Evolutionary conservation across 2,329 filamentous ascomycete species (phyloP).

Genomic region (Myrmaecium sp.): DNA sequence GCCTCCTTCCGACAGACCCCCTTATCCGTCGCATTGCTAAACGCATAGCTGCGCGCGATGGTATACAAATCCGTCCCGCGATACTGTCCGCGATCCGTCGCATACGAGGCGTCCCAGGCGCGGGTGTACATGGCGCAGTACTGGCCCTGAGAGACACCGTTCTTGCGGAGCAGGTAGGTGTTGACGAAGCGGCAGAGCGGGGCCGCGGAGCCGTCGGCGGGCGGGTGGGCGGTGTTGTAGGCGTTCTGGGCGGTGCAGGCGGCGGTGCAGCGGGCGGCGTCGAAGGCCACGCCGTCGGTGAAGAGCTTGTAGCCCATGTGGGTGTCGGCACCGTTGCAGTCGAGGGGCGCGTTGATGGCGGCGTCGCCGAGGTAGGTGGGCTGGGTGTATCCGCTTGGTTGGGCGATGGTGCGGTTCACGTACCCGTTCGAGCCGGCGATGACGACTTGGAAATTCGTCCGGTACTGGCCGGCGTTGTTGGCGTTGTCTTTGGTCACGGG

Average conservation of each 20-base stretch:
- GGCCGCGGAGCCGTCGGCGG: slow-evolving; percentile 1
- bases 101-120: slow-evolving; percentile 1
- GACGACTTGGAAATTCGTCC: slow-evolving; percentile 8
- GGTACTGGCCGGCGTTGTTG: slow-evolving; percentile 11
- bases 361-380: slow-evolving; percentile 8
- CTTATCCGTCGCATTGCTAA: too few relatives aligned
- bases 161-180: slow-evolving; percentile 15
- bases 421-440: slow-evolving; percentile 10
- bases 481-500: slow-evolving; percentile 9
- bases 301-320: slow-evolving; percentile 13
- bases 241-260: slow-evolving; percentile 8
- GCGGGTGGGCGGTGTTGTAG: slow-evolving; percentile 2
- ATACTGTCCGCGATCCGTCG: too few relatives aligned
- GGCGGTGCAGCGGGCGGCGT: slow-evolving; percentile 14
- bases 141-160: slow-evolving; percentile 9
- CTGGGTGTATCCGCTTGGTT: slow-evolving; percentile 4
- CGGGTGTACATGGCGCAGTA: slow-evolving; percentile 6
- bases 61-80: too few relatives aligned
- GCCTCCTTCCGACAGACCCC: too few relatives aligned
- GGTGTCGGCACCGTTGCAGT: slow-evolving; percentile 6
- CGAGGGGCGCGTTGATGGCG: slow-evolving; percentile 13
- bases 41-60: too few relatives aligned
- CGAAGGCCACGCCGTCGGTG: slow-evolving; percentile 11
- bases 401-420: background rate
- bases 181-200: slow-evolving; percentile 16